Evolutionary conservation across 179 eudicot genomes (phyloP).

Genomic region (Silene coronaria): DNA sequence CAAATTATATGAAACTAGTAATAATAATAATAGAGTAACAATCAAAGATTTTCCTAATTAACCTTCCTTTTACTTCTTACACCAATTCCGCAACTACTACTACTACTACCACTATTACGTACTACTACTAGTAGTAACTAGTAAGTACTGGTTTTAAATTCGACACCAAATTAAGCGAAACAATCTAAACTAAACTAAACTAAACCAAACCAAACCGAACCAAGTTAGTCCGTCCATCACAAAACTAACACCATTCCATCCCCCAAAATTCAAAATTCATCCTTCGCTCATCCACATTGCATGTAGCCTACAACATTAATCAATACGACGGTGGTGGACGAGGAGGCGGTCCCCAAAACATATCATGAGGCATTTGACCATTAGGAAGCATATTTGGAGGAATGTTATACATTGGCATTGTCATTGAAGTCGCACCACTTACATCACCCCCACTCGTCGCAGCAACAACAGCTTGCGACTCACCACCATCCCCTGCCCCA

Average conservation of each 20-base stretch:
- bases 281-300: not conserved
- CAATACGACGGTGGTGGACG: constrained; percentile 41
- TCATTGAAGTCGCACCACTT: constrained; percentile 29
- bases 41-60: constrained; percentile 15
- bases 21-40: too few relatives aligned
- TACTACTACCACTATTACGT: not conserved
- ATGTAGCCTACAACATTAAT: not conserved
- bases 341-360: constrained; percentile 47
- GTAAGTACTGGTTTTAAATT: not conserved
- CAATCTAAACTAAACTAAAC: not conserved
- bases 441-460: not conserved
- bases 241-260: constrained; percentile 11
- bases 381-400: constrained; percentile 44
- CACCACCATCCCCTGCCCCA: constrained; percentile 8
- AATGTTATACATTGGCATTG: constrained; percentile 41
- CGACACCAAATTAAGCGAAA: not conserved
- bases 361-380: constrained; percentile 49
- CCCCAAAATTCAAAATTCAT: constrained; percentile 10
- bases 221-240: constrained; percentile 21
- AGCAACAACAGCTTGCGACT: constrained; percentile 4
- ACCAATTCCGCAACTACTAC: not conserved
- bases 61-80: constrained; percentile 14
- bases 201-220: constrained; percentile 16
- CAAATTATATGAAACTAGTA: not conserved
- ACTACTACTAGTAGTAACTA: too few relatives aligned